Percentiles rank a stretch among this genome's conserved stretches.
Conservation (phyloP, 164 flowering plant genomes). For the Kingdonia uniflora region DNA sequence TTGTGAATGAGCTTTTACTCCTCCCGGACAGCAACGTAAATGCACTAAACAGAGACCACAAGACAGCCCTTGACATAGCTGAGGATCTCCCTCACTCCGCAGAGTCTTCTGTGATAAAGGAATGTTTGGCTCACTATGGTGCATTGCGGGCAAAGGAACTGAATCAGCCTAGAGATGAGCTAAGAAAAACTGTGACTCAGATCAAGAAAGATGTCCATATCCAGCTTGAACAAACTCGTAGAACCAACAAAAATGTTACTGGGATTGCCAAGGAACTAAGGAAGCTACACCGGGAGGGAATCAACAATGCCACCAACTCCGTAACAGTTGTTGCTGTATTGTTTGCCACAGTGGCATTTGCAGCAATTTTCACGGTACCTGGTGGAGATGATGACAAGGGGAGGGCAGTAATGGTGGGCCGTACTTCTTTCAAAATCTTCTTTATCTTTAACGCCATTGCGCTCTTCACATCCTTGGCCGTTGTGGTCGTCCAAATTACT, state of each 20-base stretch:
- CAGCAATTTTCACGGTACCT: constrained; percentile 69
- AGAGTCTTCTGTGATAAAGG: constrained; percentile 49
- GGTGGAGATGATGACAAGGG: constrained; percentile 40
- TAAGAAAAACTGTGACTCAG: constrained; percentile 55
- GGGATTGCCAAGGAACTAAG: constrained; percentile 63
- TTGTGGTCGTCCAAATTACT: constrained; percentile 72
- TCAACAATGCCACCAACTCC: constrained; percentile 76
- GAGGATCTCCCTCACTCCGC: constrained; percentile 56
- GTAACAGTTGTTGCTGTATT: constrained; percentile 76
- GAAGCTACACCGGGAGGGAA: constrained; percentile 61
- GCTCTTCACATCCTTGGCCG: constrained; percentile 71
- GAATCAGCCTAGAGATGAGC: constrained; percentile 71
- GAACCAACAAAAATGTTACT: constrained; percentile 53
- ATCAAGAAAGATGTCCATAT: constrained; percentile 60
- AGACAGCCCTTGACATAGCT: constrained; percentile 66
- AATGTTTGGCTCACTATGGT: constrained; percentile 34
- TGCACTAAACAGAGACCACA: constrained; percentile 57
- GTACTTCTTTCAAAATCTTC: constrained; percentile 49
- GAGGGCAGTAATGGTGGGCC: constrained; percentile 36
- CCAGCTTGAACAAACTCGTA: constrained; percentile 66
- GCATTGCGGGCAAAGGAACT: constrained; percentile 59
- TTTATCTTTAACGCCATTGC: constrained; percentile 61
- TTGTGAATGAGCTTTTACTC: constrained; percentile 39
- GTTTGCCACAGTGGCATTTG: constrained; percentile 74
- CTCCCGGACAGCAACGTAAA: constrained; percentile 61